A percentile compares a stretch with the other conserved stretches of the same genome.
phyloP scores from a whole-genome alignment of 768 basidiomycete species.

The Postia placenta region DNA sequence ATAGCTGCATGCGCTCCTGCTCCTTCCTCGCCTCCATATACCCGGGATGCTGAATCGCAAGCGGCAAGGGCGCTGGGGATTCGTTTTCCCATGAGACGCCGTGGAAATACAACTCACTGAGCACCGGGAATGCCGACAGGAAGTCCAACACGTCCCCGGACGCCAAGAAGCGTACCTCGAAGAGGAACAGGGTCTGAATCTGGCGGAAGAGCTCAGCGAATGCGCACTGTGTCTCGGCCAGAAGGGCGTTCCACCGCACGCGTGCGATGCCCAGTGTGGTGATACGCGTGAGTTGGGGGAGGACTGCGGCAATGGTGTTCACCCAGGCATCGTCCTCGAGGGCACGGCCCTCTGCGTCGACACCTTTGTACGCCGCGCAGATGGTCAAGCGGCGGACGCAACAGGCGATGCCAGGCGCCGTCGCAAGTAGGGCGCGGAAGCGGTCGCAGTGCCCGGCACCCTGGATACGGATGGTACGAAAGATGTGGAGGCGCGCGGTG shows the following conservation, averaged over 20 bases:
- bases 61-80: conserved; percentile 12
- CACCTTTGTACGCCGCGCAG: conserved; percentile 15
- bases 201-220: conserved; percentile 12
- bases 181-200: conserved; percentile 20
- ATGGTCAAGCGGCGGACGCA: conserved; percentile 20
- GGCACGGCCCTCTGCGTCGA: conserved; percentile 8
- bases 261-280: conserved; percentile 19
- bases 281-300: conserved; percentile 12
- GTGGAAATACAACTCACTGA: conserved; percentile 23
- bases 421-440: conserved; percentile 13
- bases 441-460: conserved; percentile 12
- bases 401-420: conserved; percentile 13
- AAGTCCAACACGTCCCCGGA: conserved; percentile 21
- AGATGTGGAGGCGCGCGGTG: conserved; percentile 20
- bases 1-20: conserved; percentile 16
- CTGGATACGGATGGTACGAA: conserved; percentile 20
- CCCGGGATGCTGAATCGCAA: not conserved
- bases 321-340: conserved; percentile 20
- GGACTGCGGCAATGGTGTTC: conserved; percentile 12
- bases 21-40: not conserved
- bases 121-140: conserved; percentile 20
- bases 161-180: conserved; percentile 21
- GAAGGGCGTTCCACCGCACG: conserved; percentile 19
- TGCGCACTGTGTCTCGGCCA: conserved; percentile 16
- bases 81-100: conserved; percentile 22